Percentiles rank a stretch among this genome's conserved stretches.
These are phyloP conservation scores for Phytopythium delawarense DNA, from an alignment of 352 stramenopile species.

Conservation along the genomic window DNA sequence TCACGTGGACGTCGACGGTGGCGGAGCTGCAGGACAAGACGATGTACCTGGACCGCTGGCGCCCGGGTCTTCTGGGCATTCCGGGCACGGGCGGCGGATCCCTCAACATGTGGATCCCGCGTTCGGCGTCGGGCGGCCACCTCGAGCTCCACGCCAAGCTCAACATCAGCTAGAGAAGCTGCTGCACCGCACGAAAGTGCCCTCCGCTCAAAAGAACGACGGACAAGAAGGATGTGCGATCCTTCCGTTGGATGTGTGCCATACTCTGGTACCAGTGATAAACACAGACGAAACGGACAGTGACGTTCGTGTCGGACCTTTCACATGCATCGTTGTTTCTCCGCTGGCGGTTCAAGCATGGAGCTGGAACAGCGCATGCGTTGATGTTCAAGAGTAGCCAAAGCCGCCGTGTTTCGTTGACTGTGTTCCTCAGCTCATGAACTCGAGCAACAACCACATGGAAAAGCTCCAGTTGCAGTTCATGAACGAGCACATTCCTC, in stretches of 20 bases:
- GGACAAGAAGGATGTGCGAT: neutral
- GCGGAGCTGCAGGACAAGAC: conserved; percentile 42
- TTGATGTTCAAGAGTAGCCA: no score
- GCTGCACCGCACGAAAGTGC: neutral
- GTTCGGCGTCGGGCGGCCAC: conserved; percentile 30
- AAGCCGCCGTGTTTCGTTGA: no score
- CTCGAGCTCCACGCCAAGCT: conserved; percentile 43
- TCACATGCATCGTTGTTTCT: no score
- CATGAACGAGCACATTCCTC: no score
- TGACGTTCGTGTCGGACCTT: neutral
- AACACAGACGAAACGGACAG: neutral
- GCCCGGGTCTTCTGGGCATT: conserved; percentile 45
- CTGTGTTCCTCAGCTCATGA: no score
- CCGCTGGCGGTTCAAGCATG: no score
- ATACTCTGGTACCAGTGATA: neutral
- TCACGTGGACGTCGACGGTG: conserved; percentile 36
- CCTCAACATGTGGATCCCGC: conserved; percentile 53
- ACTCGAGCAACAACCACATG: no score
- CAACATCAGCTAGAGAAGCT: conserved; percentile 31
- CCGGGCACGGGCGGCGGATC: conserved; percentile 57
- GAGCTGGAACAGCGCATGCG: no score
- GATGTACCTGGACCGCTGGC: conserved; percentile 67
- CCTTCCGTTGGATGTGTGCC: neutral
- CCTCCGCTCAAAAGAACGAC: neutral
- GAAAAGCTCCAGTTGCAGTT: no score